A percentile compares a stretch with the other conserved stretches of the same genome.
phyloP scores from a whole-genome alignment of 2,329 filamentous ascomycete species.

The Xylaria sp. region DNA sequence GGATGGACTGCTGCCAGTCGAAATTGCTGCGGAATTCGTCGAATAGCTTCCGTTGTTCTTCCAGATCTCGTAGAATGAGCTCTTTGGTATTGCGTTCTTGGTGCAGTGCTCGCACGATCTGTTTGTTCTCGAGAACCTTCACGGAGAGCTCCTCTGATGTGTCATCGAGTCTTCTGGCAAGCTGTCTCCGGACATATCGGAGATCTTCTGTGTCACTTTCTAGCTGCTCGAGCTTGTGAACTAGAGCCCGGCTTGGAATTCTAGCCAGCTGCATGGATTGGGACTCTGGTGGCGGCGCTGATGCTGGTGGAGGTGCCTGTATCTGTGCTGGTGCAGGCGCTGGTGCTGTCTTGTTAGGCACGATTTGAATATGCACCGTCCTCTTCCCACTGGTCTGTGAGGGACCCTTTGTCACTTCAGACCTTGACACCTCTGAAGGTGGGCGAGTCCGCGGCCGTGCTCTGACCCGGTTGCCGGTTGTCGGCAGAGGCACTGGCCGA shows the following conservation, averaged over 20 bases:
- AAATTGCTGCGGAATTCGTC: constrained; percentile 53
- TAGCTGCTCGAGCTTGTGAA: constrained; percentile 52
- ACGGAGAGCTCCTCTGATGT: constrained; percentile 47
- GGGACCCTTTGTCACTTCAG: constrained; percentile 43
- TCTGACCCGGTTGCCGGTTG: constrained; percentile 42
- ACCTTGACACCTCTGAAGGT: constrained; percentile 42
- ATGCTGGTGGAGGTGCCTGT: not conserved
- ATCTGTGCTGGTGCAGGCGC: constrained; percentile 38
- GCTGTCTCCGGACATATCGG: constrained; percentile 47
- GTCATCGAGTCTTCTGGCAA: constrained; percentile 49
- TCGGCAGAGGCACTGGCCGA: constrained; percentile 43
- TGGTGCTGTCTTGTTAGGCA: constrained; percentile 39
- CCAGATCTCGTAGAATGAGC: constrained; percentile 49
- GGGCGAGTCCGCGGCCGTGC: constrained; percentile 42
- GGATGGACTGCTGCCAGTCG: constrained; percentile 47
- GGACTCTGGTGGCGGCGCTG: constrained; percentile 19
- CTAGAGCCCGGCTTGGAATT: constrained; percentile 47
- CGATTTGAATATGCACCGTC: constrained; percentile 49
- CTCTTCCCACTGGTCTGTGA: constrained; percentile 44
- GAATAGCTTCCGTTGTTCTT: constrained; percentile 51
- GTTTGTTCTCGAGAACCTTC: constrained; percentile 47
- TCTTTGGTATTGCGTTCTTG: constrained; percentile 51
- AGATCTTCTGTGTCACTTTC: constrained; percentile 51
- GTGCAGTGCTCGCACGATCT: constrained; percentile 46
- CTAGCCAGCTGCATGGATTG: constrained; percentile 47